Base-by-base conservation (phyloP, 202 grass and related monocot species). In the Saccharum hybrid region DNA sequence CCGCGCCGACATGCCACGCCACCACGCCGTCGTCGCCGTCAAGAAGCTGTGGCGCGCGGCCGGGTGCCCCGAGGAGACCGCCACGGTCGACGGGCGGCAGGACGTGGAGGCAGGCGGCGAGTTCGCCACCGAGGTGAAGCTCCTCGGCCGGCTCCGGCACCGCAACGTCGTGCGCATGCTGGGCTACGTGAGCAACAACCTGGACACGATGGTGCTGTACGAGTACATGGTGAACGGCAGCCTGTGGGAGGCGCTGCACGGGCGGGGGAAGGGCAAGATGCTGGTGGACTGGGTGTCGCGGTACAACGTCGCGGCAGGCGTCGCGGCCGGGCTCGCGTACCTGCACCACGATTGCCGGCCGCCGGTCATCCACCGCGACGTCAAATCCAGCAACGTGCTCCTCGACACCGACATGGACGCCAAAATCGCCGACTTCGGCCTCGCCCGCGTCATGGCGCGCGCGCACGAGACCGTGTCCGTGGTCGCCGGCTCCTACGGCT, bases 331-430 rank as follows among this genome's bases (percentile, higher is more conserved):
- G 10, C 87, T 98, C 12, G 88, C 96, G 3, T 98, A 98, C 89
- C 84, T 98, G 18, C 96, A 98, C 88, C 93, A 98, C 63, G 96
- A 98, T 78, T 98, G 96, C 78, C 86, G 89, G 4, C 96, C 96
- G 64, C 86, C 75, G 43, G 96, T 98, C 52, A 98, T 98, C 84
- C 96, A 98, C 81, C 92, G 96, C 9, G 93, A 98, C 71, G 89
- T 98, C 61, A 98, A 98, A 87, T 98, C 96, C 3, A 94, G 96
- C 84, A 98, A 98, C 60, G 93, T 98, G 21, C 81, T 98, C 14
- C 87, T 98, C 8, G 96, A 96, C 65, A 81, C 81, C 10, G 92
- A 90, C 83, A 90, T 96, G 42, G 96, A 98, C 56, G 87, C 93
- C 15, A 91, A 87, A 81, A 96, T 98, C 10, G 96, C 96, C 0